Base-by-base conservation (phyloP, 2,329 filamentous ascomycete species). In the Mycosphaerella arachidis region DNA sequence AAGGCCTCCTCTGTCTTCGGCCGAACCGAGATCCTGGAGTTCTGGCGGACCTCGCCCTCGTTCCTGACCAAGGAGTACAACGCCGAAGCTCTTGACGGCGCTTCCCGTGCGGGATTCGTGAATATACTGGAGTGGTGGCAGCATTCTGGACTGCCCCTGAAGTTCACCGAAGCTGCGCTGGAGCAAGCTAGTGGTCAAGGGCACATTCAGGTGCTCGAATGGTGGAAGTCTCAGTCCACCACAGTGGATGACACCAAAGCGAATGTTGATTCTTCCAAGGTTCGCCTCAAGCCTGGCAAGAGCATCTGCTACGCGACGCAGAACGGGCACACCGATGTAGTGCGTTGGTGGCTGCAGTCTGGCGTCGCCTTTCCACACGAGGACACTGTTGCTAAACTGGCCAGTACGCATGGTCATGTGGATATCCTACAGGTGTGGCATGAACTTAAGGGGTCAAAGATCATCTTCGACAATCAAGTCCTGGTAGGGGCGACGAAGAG, bases 111-210 rank as follows among this genome's bases (percentile, higher is more conserved):
- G 59, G 92, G 93, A 4, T 94, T 92, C 67, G 83, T 95, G 13
- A 85, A 90, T 64, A 87, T 96, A 0, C 82, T 97, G 1, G 90
- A 96, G 69, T 96, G 91, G 90, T 97, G 93, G 93, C 89, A 89
- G 72, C 83, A 88, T 24, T 91, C 88, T 0, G 89, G 89, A 0
- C 80, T 97, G 1, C 85, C 87, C 1, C 81, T 97, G 20, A 88
- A 90, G 66, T 96, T 94, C 74, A 96, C 90, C 10, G 91, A 96
- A 72, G 83, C 86, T 5, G 91, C 93, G 0, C 83, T 97, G 18
- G 93, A 97, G 74, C 89, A 92, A 69, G 92, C 93, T 31, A 93
- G 89, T 60, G 87, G 87, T 3, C 88, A 91, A 69, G 92, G 92
- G 7, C 89, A 94, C 65, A 81, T 96, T n/a, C 79, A 86, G 6